Percentiles rank a stretch among this genome's conserved stretches.
Conservation (phyloP, 2,329 filamentous ascomycete species). For the Beauveria caledonica region DNA sequence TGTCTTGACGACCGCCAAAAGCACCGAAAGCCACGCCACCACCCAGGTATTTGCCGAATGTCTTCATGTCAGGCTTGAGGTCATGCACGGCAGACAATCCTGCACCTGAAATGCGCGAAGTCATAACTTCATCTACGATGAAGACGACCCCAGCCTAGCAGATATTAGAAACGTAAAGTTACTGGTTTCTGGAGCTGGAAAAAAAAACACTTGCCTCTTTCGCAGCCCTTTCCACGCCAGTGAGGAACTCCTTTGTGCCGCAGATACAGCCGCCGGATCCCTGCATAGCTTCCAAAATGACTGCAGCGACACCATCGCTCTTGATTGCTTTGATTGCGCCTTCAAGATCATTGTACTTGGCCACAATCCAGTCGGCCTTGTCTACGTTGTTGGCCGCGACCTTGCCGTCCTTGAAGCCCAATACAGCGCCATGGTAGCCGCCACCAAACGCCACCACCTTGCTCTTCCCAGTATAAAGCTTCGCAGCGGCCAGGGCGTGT, state of each 20-base stretch:
- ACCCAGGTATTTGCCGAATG: conserved; percentile 59
- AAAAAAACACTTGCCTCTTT: conserved; percentile 20
- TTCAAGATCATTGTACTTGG: conserved; percentile 51
- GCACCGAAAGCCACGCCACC: conserved; percentile 60
- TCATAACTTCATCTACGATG: conserved; percentile 67
- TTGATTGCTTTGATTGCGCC: conserved; percentile 36
- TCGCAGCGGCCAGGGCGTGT: conserved; percentile 48
- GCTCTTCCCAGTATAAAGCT: conserved; percentile 33
- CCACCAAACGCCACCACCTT: conserved; percentile 45
- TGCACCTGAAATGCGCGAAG: conserved; percentile 44
- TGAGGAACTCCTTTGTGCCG: conserved; percentile 42
- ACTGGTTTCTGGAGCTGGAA: neutral
- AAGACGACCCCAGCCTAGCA: conserved; percentile 44
- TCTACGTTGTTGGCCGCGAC: conserved; percentile 40
- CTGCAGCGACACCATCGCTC: conserved; percentile 45
- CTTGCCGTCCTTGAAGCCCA: conserved; percentile 26
- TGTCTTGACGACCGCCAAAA: conserved; percentile 51
- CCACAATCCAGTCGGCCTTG: conserved; percentile 48
- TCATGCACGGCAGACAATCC: conserved; percentile 38
- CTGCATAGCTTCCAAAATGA: conserved; percentile 60
- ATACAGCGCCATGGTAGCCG: conserved; percentile 28
- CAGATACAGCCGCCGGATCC: conserved; percentile 52
- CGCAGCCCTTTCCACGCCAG: conserved; percentile 39
- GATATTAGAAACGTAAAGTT: neutral
- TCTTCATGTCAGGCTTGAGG: conserved; percentile 52